Evolutionary conservation across 2,329 filamentous ascomycete species (phyloP).

Genomic region (Pseudogymnoascus sp.): DNA sequence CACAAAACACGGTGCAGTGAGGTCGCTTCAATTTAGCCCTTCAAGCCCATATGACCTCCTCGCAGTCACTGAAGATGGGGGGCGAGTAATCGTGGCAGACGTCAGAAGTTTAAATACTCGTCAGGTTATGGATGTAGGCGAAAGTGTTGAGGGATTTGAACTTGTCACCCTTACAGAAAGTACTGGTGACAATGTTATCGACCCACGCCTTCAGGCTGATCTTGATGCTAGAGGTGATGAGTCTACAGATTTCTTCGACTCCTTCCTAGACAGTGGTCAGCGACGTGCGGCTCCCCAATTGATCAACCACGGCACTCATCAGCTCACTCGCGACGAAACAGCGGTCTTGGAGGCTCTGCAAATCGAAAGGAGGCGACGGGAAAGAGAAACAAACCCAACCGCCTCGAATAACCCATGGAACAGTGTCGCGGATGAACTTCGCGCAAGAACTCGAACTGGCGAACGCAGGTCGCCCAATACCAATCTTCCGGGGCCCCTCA

Average conservation of each 20-base stretch:
- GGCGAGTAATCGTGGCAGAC: slow-evolving; percentile 68
- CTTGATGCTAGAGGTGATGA: not conserved
- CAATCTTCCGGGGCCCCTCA: slow-evolving; percentile 25
- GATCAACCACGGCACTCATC: not conserved
- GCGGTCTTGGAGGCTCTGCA: slow-evolving; percentile 52
- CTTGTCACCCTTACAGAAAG: slow-evolving; percentile 24
- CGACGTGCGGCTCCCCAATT: not conserved
- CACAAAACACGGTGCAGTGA: slow-evolving; percentile 68
- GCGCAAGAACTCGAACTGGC: slow-evolving; percentile 16
- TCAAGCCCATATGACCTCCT: slow-evolving; percentile 79
- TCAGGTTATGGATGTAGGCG: slow-evolving; percentile 62
- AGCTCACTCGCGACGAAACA: slow-evolving; percentile 47
- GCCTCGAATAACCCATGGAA: slow-evolving; percentile 5
- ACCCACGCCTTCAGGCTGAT: slow-evolving; percentile 23
- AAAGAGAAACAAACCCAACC: slow-evolving; percentile 24
- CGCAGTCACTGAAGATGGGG: slow-evolving; percentile 88
- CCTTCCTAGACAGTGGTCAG: slow-evolving; percentile 3
- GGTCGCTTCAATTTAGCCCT: slow-evolving; percentile 88
- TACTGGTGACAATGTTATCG: slow-evolving; percentile 21
- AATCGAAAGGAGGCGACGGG: slow-evolving; percentile 43
- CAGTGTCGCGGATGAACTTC: slow-evolving; percentile 17
- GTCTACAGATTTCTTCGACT: not conserved
- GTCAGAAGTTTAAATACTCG: slow-evolving; percentile 61
- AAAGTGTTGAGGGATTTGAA: slow-evolving; percentile 46
- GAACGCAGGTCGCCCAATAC: slow-evolving; percentile 23